Percentiles rank a stretch among this genome's conserved stretches.
These are phyloP conservation scores for Brassica hybrid DNA, from an alignment of 441 rosid genomes.

Conservation along the genomic window DNA sequence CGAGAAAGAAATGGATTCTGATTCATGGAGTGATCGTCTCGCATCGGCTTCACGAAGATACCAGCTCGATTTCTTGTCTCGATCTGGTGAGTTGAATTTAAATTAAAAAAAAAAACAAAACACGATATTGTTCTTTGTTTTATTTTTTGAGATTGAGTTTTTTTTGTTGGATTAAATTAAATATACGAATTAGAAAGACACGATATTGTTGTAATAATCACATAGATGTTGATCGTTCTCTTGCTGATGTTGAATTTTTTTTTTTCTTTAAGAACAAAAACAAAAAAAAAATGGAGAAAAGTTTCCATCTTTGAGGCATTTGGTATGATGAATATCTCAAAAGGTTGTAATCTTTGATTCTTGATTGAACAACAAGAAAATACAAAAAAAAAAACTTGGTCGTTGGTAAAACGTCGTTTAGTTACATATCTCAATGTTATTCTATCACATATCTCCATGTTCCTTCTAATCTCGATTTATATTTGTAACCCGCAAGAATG, in stretches of 20 bases:
- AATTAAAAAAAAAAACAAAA: too few relatives aligned
- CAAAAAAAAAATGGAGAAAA: background rate
- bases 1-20: too few relatives aligned
- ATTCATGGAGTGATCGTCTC: too few relatives aligned
- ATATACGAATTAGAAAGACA: background rate
- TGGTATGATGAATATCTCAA: background rate
- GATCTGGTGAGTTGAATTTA: too few relatives aligned
- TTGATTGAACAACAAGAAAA: conserved; percentile 13
- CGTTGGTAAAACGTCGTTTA: conserved; percentile 5
- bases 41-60: too few relatives aligned
- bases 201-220: background rate
- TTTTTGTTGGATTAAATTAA: background rate
- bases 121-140: too few relatives aligned
- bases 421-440: background rate
- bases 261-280: background rate
- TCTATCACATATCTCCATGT: background rate
- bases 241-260: too few relatives aligned
- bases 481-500: background rate
- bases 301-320: background rate
- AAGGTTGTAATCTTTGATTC: conserved; percentile 35
- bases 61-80: too few relatives aligned
- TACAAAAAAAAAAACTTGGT: conserved; percentile 17
- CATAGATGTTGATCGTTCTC: background rate
- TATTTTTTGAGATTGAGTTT: conserved; percentile 15
- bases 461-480: background rate